Conservation (phyloP, 2,329 filamentous ascomycete genomes). For the Hypoxylon sp. region DNA sequence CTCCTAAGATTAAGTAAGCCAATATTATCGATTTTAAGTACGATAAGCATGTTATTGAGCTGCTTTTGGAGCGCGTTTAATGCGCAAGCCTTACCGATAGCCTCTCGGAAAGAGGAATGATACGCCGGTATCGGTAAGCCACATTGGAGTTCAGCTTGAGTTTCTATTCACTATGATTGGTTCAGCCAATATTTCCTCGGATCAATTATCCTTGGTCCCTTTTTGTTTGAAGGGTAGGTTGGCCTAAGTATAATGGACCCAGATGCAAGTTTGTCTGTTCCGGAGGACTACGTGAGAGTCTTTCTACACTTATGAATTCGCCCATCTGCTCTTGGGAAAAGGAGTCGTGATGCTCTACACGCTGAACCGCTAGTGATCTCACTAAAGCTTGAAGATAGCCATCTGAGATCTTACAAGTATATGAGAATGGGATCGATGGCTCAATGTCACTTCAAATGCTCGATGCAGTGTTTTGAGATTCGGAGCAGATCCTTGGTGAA, state of each 20-base stretch:
- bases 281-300: background rate
- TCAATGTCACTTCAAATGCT: background rate
- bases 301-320: background rate
- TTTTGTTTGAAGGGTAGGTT: background rate
- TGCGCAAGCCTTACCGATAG: background rate
- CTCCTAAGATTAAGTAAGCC: background rate
- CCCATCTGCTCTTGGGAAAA: background rate
- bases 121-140: background rate
- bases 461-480: background rate
- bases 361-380: background rate
- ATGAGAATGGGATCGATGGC: background rate
- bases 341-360: background rate
- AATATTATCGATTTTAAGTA: background rate
- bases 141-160: background rate
- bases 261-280: background rate
- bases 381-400: background rate
- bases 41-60: background rate
- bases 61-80: background rate
- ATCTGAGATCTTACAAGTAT: background rate
- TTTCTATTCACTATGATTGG: background rate
- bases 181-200: slow-evolving; percentile 5
- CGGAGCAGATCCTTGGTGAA: background rate
- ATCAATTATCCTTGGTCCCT: background rate
- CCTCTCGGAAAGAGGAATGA: background rate
- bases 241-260: background rate